Conservation (phyloP, 1,284 basidiomycete genomes). For the Rhizopogon parksii region DNA sequence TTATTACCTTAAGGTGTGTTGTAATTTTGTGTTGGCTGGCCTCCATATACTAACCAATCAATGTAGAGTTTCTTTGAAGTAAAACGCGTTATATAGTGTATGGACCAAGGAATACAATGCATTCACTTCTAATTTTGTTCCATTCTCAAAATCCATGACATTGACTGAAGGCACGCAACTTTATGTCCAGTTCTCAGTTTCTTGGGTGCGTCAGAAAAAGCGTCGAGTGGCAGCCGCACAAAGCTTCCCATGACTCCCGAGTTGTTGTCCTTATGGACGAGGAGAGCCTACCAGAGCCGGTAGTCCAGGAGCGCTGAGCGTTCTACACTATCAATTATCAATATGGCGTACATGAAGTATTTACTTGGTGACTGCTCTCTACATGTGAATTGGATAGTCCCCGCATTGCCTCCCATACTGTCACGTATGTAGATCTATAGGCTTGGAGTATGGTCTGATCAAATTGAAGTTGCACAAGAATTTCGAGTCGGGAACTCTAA, state of each 20-base stretch:
- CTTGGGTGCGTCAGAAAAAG: not conserved
- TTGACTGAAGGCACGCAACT: not conserved
- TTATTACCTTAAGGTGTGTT: slow-evolving; percentile 88
- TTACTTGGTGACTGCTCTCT: too few species aligned
- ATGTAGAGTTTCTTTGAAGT: slow-evolving; percentile 73
- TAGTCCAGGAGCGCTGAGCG: not conserved
- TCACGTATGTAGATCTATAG: too few species aligned
- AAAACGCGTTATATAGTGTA: slow-evolving; percentile 76
- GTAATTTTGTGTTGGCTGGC: not conserved
- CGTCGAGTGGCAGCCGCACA: too few species aligned
- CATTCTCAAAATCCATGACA: not conserved
- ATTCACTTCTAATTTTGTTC: not conserved
- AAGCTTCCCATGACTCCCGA: not conserved
- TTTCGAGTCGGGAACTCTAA: too few species aligned
- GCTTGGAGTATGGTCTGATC: too few species aligned
- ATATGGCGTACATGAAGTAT: not conserved
- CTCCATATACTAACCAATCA: slow-evolving; percentile 41
- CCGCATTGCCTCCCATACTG: too few species aligned
- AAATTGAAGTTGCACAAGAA: too few species aligned
- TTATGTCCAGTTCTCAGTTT: not conserved
- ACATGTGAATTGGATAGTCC: too few species aligned
- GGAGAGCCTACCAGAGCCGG: not conserved
- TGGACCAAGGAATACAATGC: slow-evolving; percentile 5
- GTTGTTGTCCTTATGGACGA: not conserved
- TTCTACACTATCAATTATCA: not conserved